phyloP scores from a whole-genome alignment of 2,329 filamentous ascomycete species.

The Microsporum audouinii region DNA sequence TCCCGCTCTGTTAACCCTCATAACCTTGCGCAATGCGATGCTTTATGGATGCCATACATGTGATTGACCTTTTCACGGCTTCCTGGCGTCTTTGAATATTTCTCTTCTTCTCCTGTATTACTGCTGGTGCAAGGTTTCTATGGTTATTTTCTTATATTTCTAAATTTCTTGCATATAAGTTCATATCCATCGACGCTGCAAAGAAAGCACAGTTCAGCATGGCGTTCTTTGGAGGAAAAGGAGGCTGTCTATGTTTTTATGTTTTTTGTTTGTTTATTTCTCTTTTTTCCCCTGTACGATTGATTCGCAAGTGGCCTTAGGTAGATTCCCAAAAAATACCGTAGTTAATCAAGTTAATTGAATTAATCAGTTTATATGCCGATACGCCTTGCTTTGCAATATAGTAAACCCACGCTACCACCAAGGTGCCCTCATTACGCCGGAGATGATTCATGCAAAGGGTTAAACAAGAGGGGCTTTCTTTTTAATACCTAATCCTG shows the following conservation, averaged over 20 bases:
- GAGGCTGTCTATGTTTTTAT: not conserved
- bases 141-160: not conserved
- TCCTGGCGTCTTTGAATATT: conserved; percentile 28
- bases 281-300: not conserved
- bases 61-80: not conserved
- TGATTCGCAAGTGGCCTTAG: not conserved
- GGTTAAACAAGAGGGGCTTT: conserved; percentile 42
- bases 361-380: not conserved
- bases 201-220: not conserved
- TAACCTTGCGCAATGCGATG: conserved; percentile 77
- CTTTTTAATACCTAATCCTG: conserved; percentile 76
- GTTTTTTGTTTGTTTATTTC: not conserved
- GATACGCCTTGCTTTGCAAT: not conserved
- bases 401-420: not conserved
- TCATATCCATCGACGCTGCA: not conserved
- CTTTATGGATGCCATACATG: conserved; percentile 95
- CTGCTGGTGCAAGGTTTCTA: not conserved
- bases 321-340: not conserved
- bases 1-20: conserved; percentile 86
- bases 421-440: not conserved
- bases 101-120: conserved; percentile 1
- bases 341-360: not conserved
- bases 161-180: conserved; percentile 6
- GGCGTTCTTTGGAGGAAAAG: conserved; percentile 4
- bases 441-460: conserved; percentile 34